phyloP scores from a whole-genome alignment of 176 grass and related monocot species.

The Avena atlantica region DNA sequence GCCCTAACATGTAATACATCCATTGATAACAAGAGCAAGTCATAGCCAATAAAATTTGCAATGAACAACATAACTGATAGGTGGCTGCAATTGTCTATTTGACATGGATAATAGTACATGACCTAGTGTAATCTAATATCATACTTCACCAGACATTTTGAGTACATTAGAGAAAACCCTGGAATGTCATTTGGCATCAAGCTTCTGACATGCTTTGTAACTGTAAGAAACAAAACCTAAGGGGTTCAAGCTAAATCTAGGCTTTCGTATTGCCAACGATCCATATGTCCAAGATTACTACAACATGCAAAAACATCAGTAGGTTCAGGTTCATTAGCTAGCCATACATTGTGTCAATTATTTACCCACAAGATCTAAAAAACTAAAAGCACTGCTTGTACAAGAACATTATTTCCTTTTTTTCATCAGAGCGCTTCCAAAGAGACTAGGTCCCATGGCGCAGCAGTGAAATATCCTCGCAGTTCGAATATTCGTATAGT shows the following conservation, averaged over 20 bases:
- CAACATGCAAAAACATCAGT: neutral
- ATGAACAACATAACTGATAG: neutral
- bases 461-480: neutral
- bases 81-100: neutral
- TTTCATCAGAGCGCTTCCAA: neutral
- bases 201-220: conserved; percentile 3
- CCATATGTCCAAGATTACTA: conserved; percentile 20
- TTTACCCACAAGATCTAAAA: neutral
- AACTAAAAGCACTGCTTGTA: neutral
- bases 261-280: neutral
- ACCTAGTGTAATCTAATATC: neutral
- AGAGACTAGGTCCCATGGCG: neutral
- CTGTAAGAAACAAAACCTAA: conserved; percentile 22
- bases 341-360: neutral
- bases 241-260: conserved; percentile 27
- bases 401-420: neutral
- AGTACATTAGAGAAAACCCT: neutral
- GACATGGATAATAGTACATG: neutral
- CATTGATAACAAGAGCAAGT: conserved; percentile 10
- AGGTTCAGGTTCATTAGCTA: conserved; percentile 7
- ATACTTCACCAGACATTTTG: neutral
- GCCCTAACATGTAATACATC: conserved; percentile 1
- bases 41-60: neutral
- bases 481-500: conserved; percentile 9
- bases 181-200: conserved; percentile 25